These are phyloP conservation scores for Xylariaceae sp. DNA, from an alignment of 2,329 filamentous ascomycete species.

Conservation along the genomic window DNA sequence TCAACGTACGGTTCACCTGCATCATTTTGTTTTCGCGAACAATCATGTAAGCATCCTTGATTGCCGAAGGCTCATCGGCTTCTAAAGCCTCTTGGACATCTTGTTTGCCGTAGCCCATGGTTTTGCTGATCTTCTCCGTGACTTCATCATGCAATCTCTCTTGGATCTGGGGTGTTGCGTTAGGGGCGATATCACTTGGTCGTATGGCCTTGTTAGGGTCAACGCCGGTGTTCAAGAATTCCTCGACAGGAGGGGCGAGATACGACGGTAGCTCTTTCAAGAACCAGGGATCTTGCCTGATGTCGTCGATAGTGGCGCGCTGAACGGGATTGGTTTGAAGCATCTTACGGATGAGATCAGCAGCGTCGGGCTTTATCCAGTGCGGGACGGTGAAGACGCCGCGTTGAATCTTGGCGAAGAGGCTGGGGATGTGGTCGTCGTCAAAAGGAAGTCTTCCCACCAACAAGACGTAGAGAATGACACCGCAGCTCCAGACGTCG, in stretches of 20 bases:
- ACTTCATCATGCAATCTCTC: conserved; percentile 90
- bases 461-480: conserved; percentile 81
- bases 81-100: conserved; percentile 93
- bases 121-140: conserved; percentile 92
- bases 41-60: conserved; percentile 98
- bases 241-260: conserved; percentile 80
- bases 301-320: conserved; percentile 89
- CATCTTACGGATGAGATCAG: conserved; percentile 83
- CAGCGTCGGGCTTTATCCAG: conserved; percentile 84
- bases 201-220: conserved; percentile 90
- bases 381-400: conserved; percentile 89
- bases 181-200: conserved; percentile 73
- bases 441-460: conserved; percentile 89
- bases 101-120: conserved; percentile 93
- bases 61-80: conserved; percentile 89
- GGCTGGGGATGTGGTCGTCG: conserved; percentile 94
- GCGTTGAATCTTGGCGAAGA: conserved; percentile 96
- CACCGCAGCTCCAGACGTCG: conserved; percentile 95
- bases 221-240: conserved; percentile 90
- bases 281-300: conserved; percentile 93
- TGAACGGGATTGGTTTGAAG: conserved; percentile 92
- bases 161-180: conserved; percentile 72
- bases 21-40: conserved; percentile 97
- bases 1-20: conserved; percentile 79
- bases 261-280: conserved; percentile 81